phyloP scores from a whole-genome alignment of 495 filamentous ascomycete species.

The Daldinia vernicosa region DNA sequence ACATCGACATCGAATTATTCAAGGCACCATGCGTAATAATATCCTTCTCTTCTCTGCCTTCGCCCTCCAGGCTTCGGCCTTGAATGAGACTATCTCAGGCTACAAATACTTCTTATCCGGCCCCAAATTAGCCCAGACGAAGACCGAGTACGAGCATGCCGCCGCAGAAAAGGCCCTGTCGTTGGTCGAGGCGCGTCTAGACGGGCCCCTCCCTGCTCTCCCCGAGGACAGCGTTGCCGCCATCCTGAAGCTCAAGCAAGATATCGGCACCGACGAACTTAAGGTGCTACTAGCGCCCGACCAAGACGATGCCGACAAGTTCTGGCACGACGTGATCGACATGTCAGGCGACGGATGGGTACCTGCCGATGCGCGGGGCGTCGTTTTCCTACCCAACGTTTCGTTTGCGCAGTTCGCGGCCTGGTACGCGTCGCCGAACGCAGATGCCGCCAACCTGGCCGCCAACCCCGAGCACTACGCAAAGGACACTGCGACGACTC shows the following conservation, averaged over 20 bases:
- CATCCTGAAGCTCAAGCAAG: slow-evolving; percentile 29
- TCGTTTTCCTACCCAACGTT: slow-evolving; percentile 31
- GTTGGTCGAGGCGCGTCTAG: slow-evolving; percentile 21
- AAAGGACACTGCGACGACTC: slow-evolving; percentile 30
- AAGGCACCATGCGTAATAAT: slow-evolving; percentile 20
- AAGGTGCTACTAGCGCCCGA: slow-evolving; percentile 37
- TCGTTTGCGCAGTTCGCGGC: slow-evolving; percentile 23
- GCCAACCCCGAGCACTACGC: slow-evolving; percentile 46
- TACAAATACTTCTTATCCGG: slow-evolving; percentile 35
- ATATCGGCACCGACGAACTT: slow-evolving; percentile 11
- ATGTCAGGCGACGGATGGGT: slow-evolving; percentile 35
- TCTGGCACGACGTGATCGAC: slow-evolving; percentile 33
- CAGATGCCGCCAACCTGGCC: slow-evolving; percentile 40
- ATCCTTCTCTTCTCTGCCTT: slow-evolving; percentile 18
- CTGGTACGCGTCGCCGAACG: slow-evolving; percentile 39
- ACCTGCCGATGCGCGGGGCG: slow-evolving; percentile 31
- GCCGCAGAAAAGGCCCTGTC: slow-evolving; percentile 17
- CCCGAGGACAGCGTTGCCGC: slow-evolving; percentile 25
- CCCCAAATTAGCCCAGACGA: slow-evolving; percentile 14
- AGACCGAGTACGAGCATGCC: slow-evolving; percentile 28
- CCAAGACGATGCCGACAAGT: slow-evolving; percentile 34
- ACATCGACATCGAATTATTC: not conserved
- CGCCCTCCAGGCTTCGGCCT: slow-evolving; percentile 20
- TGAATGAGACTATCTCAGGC: slow-evolving; percentile 35
- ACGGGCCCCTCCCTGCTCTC: slow-evolving; percentile 10